Base-by-base conservation (phyloP, 2,329 filamentous ascomycete species). In the Aphanocladium album region DNA sequence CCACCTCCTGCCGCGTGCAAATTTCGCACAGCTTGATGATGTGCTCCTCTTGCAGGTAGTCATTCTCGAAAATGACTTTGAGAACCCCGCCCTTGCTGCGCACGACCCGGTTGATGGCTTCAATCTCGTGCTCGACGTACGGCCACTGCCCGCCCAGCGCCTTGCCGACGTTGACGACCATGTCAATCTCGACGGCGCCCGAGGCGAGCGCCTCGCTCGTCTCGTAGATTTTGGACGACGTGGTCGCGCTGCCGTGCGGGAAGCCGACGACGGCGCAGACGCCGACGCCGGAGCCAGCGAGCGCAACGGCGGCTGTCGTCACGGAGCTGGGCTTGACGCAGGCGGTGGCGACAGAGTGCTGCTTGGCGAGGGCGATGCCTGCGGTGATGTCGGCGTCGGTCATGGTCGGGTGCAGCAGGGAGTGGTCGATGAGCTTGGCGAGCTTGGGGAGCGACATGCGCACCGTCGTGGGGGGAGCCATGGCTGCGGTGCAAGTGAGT, bases 61-160 rank as follows among this genome's bases (percentile, higher is more conserved):
- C 83, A 64, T 84, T 86, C 65, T 87, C 83, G 60, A 87, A 86
- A 53, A 86, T 87, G 55, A 86, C 83, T 66, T 87, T 87, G 7
- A 86, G 73, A 0, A 77, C 72, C 0, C 77, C 80, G 0, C 77
- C 77, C 7, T 72, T 60, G n/a, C 68, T 66, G 1, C 68, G 66
- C 3, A 85, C 82, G 0, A 73, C 76, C 0, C 76, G 67, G 64
- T 86, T 84, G 63, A 87, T 71, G 33, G 69, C 66, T 1, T 70
- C 67, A 53, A 87, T 82, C 66, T 87, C 83, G 6, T 76, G 68
- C 0, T 69, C 65, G 14, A 86, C 81, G 63, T 85, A 86, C 7
- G 74, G 75, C 83, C 83, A 86, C 33, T 86, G 80, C 0, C 76
- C 78, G 17, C 80, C 72, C 0, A 85, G 76, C 0, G 76, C 83